Evolutionary conservation across 352 stramenopile genomes (phyloP).

Genomic region (Phytophthora ramorum): DNA sequence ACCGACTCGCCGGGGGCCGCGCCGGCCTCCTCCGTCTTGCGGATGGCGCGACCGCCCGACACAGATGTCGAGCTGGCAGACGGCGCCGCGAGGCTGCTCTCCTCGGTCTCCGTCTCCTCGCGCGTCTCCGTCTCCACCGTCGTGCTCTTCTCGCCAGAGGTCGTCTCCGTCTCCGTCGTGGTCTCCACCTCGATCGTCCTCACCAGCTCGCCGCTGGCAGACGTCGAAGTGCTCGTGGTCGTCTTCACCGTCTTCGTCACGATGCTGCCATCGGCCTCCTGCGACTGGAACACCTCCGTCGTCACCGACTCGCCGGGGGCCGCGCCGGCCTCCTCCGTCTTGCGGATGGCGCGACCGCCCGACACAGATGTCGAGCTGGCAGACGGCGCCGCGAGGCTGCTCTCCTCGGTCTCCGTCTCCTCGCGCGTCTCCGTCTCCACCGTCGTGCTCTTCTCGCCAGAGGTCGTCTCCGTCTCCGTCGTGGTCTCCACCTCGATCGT

Average conservation of each 20-base stretch:
- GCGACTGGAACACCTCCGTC: conserved; percentile 13
- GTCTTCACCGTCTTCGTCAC: conserved; percentile 13
- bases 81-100: conserved; percentile 1
- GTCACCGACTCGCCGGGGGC: conserved; percentile 5
- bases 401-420: conserved; percentile 3
- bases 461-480: conserved; percentile 7
- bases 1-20: conserved; percentile 4
- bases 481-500: conserved; percentile 9
- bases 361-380: background rate
- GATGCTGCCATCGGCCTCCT: conserved; percentile 5
- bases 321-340: background rate
- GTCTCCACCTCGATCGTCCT: conserved; percentile 9
- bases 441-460: conserved; percentile 7
- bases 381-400: background rate
- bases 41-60: background rate
- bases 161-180: conserved; percentile 10
- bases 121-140: conserved; percentile 7
- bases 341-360: background rate
- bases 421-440: conserved; percentile 8
- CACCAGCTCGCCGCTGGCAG: conserved; percentile 5
- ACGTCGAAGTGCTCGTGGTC: conserved; percentile 3
- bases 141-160: conserved; percentile 5
- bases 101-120: conserved; percentile 8
- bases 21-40: background rate
- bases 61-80: background rate